Base-by-base conservation (phyloP, 129 eudicot genomes). In the Scalesia atractyloides region DNA sequence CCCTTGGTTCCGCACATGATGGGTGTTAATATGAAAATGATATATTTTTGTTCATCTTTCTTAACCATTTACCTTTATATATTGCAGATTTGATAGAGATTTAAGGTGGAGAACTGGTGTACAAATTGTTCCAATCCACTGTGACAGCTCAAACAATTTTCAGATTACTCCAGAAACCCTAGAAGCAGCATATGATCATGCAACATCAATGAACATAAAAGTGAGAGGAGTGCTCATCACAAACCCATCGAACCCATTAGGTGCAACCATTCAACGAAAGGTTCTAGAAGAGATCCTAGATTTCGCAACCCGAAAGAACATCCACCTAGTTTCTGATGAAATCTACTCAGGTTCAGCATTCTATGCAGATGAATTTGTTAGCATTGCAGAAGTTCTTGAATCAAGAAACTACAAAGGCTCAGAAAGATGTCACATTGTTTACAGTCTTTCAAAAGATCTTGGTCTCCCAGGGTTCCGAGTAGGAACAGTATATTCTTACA, bases 281-380 rank as follows among this genome's bases (percentile, higher is more conserved):
- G 84, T 68, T 36, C 79, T 95, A 7, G 90, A 86, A 68, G 70
- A 83, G 33, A 72, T 90, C 18, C 89, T 95, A 26, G 94, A 90
- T 51, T 95, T 90, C 50, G 88, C 41, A 3, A 60, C 83, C 5
- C 52, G 60, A 2, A 90, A 90, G 63, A 88, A 95, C 83, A 88
- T 95, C 74, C 99, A 95, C 47, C 86, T 95, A 5, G 91, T 95
- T 12, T 86, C 96, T 0, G 99, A 95, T 14, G 97, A 90, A 79
- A 94, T 94, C 82, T 94, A 94, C 83, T 90, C 99, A 1, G 99
- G 99, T n/a, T 90, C 99, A 1, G 77, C 92, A 0, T 94, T 94
- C 82, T 79, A 64, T 0, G 72, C 89, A 1, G 73, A 74, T 0
- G 91, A 89, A 68, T 90, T 94, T 57, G 83, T 91, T 30, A 94